Percentiles rank a stretch among this genome's conserved stretches.
Conservation (phyloP, 2,329 filamentous ascomycete species). For the Hirsutella rhossiliensis region DNA sequence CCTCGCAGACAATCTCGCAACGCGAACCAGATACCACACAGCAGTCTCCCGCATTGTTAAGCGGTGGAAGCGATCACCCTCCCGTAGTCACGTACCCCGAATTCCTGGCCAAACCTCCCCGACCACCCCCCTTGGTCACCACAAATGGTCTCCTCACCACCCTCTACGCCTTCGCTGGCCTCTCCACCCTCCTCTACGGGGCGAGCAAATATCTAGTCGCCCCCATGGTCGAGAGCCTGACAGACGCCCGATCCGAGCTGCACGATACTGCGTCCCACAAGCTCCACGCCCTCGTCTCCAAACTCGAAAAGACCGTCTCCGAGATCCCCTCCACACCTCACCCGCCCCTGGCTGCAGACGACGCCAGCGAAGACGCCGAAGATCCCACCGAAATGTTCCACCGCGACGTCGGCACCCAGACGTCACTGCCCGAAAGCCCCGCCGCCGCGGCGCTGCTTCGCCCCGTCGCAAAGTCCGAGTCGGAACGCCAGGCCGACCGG, state of each 20-base stretch:
- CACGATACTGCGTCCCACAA: slow-evolving; percentile 33
- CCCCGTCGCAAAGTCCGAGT: slow-evolving; percentile 11
- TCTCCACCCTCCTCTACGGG: slow-evolving; percentile 57
- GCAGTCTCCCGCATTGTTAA: slow-evolving; percentile 9
- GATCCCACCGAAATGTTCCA: slow-evolving; percentile 72
- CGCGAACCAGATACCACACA: neutral
- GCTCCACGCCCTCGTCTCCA: slow-evolving; percentile 32
- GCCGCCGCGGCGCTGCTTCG: neutral
- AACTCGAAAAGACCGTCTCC: slow-evolving; percentile 47
- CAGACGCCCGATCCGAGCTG: slow-evolving; percentile 39
- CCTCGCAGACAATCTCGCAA: neutral
- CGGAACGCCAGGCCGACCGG: slow-evolving; percentile 27
- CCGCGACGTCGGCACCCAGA: slow-evolving; percentile 70
- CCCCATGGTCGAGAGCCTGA: slow-evolving; percentile 44
- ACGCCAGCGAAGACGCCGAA: slow-evolving; percentile 32
- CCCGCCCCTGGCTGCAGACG: slow-evolving; percentile 11
- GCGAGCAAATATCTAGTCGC: slow-evolving; percentile 56
- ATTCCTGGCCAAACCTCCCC: slow-evolving; percentile 46
- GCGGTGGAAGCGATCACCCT: slow-evolving; percentile 28
- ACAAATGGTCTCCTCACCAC: slow-evolving; percentile 45
- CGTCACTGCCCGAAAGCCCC: slow-evolving; percentile 28
- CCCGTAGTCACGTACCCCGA: slow-evolving; percentile 61
- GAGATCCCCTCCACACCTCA: slow-evolving; percentile 34
- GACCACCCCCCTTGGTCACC: slow-evolving; percentile 51
- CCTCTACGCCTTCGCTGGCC: slow-evolving; percentile 42